These are phyloP conservation scores for Eutrema salsugineum DNA, from an alignment of 441 rosid genomes.

Conservation along the genomic window DNA sequence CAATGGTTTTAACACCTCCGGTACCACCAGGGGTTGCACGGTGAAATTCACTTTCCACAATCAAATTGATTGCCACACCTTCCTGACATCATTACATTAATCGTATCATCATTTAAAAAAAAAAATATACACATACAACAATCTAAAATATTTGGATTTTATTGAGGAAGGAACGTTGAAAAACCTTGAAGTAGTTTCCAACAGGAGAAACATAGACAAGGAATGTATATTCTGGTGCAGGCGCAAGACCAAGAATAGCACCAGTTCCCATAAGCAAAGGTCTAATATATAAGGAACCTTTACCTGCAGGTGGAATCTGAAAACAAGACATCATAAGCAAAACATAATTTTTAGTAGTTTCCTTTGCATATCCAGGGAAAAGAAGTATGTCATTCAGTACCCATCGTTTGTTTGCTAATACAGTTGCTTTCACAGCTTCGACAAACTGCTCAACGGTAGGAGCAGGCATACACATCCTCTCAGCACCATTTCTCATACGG, in stretches of 20 bases:
- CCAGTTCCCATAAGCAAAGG: constrained; percentile 78
- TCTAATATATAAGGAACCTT: constrained; percentile 66
- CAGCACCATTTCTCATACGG: constrained; percentile 71
- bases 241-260: constrained; percentile 78
- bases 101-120: neutral
- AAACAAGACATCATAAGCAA: constrained; percentile 8
- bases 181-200: constrained; percentile 74
- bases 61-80: constrained; percentile 62
- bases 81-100: constrained; percentile 41
- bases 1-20: constrained; percentile 73
- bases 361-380: neutral
- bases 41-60: constrained; percentile 60
- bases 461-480: constrained; percentile 78
- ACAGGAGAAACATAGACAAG: constrained; percentile 73
- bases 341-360: neutral
- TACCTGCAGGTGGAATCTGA: constrained; percentile 69
- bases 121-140: neutral
- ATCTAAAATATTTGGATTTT: neutral
- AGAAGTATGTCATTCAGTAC: constrained; percentile 25
- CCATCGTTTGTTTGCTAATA: constrained; percentile 74
- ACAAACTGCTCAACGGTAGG: constrained; percentile 66
- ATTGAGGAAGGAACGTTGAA: neutral
- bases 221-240: constrained; percentile 75
- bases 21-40: constrained; percentile 86
- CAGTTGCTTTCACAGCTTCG: constrained; percentile 62